Conservation (phyloP, 2,329 filamentous ascomycete genomes). For the Diaporthe eres region DNA sequence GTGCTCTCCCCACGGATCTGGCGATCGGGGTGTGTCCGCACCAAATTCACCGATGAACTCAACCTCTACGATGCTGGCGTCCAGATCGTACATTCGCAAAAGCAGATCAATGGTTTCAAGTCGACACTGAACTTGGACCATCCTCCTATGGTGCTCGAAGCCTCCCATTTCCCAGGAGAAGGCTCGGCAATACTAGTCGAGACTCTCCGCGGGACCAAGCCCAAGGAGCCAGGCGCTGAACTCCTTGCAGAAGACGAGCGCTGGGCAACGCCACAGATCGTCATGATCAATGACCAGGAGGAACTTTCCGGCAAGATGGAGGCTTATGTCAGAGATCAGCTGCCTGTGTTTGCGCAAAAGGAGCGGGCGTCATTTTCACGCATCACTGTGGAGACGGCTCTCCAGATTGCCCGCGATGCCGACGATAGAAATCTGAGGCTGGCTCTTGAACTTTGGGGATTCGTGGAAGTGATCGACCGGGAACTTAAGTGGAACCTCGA, state of each 20-base stretch:
- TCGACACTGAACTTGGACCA: conserved; percentile 63
- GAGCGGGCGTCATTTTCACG: conserved; percentile 74
- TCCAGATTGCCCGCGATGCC: conserved; percentile 60
- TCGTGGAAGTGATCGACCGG: conserved; percentile 75
- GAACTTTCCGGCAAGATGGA: conserved; percentile 73
- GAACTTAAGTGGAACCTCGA: conserved; percentile 73
- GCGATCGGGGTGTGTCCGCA: conserved; percentile 74
- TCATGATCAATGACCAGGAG: conserved; percentile 74
- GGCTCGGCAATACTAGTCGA: conserved; percentile 60
- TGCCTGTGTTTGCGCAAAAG: conserved; percentile 69
- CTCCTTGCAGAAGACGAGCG: conserved; percentile 51
- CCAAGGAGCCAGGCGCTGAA: conserved; percentile 52
- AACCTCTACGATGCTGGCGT: conserved; percentile 75
- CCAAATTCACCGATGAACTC: conserved; percentile 72
- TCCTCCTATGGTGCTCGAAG: conserved; percentile 66
- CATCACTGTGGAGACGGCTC: conserved; percentile 67
- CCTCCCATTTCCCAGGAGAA: conserved; percentile 70
- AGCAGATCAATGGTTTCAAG: conserved; percentile 70
- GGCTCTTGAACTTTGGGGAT: conserved; percentile 74
- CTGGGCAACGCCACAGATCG: conserved; percentile 54
- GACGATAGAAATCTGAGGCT: conserved; percentile 69
- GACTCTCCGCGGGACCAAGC: conserved; percentile 56
- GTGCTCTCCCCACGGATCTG: conserved; percentile 76
- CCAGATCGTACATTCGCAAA: conserved; percentile 73
- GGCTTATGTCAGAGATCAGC: conserved; percentile 70